Base-by-base conservation (phyloP, 2,329 filamentous ascomycete species). In the Beauveria varroae region DNA sequence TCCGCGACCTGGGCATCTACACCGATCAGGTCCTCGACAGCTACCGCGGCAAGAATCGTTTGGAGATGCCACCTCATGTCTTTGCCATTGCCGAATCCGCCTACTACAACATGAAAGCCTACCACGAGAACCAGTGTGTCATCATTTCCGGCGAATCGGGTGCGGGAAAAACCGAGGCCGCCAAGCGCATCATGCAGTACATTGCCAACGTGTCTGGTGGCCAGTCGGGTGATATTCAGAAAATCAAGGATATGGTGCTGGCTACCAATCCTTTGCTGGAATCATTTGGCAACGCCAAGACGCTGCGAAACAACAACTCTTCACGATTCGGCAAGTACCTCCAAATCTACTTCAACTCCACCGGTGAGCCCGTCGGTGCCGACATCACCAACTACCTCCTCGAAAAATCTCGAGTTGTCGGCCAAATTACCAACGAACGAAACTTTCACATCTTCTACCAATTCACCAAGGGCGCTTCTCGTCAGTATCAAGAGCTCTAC, bases 401-500 rank as follows among this genome's bases (percentile, higher is more conserved):
- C 58, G 95, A 99, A 74, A 98, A 98, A 80, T 88, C 91, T 53
- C 85, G 95, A 78, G 95, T 99, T 20, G 92, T 96, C 10, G 92
- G 93, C 18, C 95, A 98, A 78, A 98, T 98, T 68, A 81, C 79
- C 62, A 96, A 97, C 73, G 95, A 99, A 81, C 86, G 95, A 68
- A 98, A 96, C 77, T 99, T 99, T 75, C 95, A 99, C 77, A 98
- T 99, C 70, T 99, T 99, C 75, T 99, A 99, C 77, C 95, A 99
- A 75, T 97, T 98, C 75, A 91, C 95, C 52, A 99, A 98, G 77
- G 92, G 90, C 4, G 93, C 93, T 10, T 89, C 92, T n/a, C 82
- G 88, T 67, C 85, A 88, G 63, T 96, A 98, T 75, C 83, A 91
- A 72, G 86, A 95, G 69, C 86, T 81, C n/a, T 97, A 91, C 71